Conservation (phyloP, 208 protist species). For the Acanthamoeba lenticulata region DNA sequence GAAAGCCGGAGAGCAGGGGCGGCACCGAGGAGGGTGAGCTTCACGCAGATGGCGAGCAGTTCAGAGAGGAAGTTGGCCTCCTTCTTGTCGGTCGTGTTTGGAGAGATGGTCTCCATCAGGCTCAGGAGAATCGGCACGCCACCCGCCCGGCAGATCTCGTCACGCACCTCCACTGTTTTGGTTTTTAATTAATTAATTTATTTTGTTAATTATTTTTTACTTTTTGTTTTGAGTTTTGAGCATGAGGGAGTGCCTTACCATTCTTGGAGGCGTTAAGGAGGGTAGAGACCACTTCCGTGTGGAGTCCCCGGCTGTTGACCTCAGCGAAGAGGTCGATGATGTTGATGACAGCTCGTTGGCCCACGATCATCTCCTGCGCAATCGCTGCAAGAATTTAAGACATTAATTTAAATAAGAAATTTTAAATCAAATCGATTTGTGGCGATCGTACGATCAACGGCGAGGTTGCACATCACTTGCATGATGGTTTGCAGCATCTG, state of each 20-base stretch:
- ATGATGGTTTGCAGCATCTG: not conserved
- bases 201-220: too few relatives aligned
- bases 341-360: not conserved
- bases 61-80: conserved; percentile 26
- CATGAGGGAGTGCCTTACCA: not conserved
- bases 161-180: not conserved
- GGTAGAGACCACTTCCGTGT: not conserved
- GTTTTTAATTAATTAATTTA: too few relatives aligned
- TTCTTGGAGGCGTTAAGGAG: conserved; percentile 22
- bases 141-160: conserved; percentile 17
- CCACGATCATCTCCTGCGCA: not conserved
- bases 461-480: not conserved
- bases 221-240: too few relatives aligned
- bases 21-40: conserved; percentile 7
- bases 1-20: not conserved
- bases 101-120: not conserved
- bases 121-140: not conserved
- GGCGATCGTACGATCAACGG: not conserved
- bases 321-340: conserved; percentile 7
- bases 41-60: not conserved
- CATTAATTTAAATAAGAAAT: too few relatives aligned
- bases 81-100: not conserved
- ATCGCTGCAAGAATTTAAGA: too few relatives aligned
- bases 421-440: too few relatives aligned
- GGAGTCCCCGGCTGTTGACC: not conserved